Base-by-base conservation (phyloP, 352 stramenopile genomes). In the Phytophthora sp. region DNA sequence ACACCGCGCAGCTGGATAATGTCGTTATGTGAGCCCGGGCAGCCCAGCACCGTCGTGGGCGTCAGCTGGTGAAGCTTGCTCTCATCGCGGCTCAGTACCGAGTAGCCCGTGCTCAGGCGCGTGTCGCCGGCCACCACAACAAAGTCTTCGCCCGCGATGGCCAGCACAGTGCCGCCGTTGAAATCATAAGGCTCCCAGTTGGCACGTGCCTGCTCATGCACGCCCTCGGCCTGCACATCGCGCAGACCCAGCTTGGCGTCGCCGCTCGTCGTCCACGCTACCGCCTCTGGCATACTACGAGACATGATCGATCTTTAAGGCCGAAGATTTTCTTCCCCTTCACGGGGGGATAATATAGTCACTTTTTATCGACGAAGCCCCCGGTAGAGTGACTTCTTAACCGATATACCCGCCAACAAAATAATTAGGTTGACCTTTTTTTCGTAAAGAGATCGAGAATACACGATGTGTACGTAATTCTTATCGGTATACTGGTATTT, bases 51-150 rank as follows among this genome's bases (percentile, higher is more conserved):
- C 33, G 83, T 81, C 42, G 81, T 91, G 29, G 74, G 70, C 46
- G 89, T 94, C 41, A 97, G 51, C 56, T 82, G 42, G 57, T 90
- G 76, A 46, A 98, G 62, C 76, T 97, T 99, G 72, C 85, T 96
- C 64, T 98, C 91, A 35, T 98, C 89, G 35, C 98, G 90, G 31
- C 88, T 98, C 31, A 99, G 71, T 73, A 99, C 99, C 65, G 91
- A 95, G 81, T 99, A 99, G 33, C 97, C 98, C 62, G 90, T 98
- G 70, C 84, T 97, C 57, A 99, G 80, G 27, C 98, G 89, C 21
- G 97, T 99, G 77, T 99, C 97, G 6, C 86, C 96, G 8, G 96
- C 98, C 30, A 99, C 79, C 21, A 99, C 93, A 2, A 97, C 96
- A 68, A 98, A 99, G 77, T 99, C 95, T 20, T 87, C 71, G 69